Conservation (phyloP, 164 flowering plant genomes). For the Stephania japonica region DNA sequence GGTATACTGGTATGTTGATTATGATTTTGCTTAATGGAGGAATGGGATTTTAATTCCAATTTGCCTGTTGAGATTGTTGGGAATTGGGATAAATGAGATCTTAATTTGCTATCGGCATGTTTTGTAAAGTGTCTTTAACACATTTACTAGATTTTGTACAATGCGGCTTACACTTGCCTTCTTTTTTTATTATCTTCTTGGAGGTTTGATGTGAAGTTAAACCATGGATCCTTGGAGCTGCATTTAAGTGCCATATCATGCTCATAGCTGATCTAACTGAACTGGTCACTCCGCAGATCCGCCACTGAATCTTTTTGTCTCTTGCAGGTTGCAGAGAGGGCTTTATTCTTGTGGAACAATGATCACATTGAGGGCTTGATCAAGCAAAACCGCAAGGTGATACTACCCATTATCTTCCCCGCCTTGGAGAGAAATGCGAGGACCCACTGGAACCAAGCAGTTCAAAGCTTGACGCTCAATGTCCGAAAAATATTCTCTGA, state of each 20-base stretch:
- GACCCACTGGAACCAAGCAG: slow-evolving; percentile 74
- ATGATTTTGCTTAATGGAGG: neutral
- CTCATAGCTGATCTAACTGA: neutral
- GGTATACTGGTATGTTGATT: neutral
- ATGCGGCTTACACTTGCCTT: neutral
- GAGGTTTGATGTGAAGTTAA: neutral
- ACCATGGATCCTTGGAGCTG: neutral
- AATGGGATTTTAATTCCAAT: neutral
- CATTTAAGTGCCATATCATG: neutral
- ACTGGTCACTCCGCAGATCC: neutral
- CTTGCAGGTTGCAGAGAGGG: slow-evolving; percentile 67
- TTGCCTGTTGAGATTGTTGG: neutral
- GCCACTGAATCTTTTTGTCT: neutral
- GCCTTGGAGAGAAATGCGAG: slow-evolving; percentile 62
- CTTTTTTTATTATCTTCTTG: neutral
- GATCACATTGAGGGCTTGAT: slow-evolving; percentile 64
- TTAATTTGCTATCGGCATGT: neutral
- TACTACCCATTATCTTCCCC: slow-evolving; percentile 71
- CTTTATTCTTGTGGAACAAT: slow-evolving; percentile 72
- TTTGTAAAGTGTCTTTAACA: too few species aligned
- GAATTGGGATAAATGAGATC: neutral
- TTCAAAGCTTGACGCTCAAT: slow-evolving; percentile 59
- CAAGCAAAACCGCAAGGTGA: slow-evolving; percentile 49
- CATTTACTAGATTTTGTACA: neutral
- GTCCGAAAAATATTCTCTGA: slow-evolving; percentile 67